Evolutionary conservation across 2,329 filamentous ascomycete genomes (phyloP).

Genomic region (Colletotrichum sidae): DNA sequence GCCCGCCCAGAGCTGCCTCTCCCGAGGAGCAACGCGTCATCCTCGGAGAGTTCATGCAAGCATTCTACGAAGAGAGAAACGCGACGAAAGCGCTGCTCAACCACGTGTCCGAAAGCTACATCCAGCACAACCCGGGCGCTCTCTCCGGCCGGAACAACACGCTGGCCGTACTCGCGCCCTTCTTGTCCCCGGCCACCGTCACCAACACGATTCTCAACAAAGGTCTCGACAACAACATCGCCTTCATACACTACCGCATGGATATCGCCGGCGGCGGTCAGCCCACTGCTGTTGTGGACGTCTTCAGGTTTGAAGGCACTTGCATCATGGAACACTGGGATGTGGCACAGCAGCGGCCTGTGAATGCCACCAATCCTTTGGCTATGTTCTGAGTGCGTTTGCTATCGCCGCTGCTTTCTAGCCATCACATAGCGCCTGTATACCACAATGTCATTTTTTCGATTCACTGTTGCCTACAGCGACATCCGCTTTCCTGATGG

Average conservation of each 20-base stretch:
- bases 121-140: conserved; percentile 36
- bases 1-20: conserved; percentile 14
- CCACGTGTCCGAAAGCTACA: conserved; percentile 30
- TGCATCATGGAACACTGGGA: conserved; percentile 39
- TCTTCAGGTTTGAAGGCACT: conserved; percentile 35
- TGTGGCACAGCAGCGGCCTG: conserved; percentile 23
- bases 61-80: conserved; percentile 23
- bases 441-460: no score
- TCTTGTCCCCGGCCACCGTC: conserved; percentile 19
- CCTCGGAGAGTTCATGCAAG: conserved; percentile 28
- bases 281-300: conserved; percentile 28
- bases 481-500: no score
- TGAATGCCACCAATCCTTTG: conserved; percentile 29
- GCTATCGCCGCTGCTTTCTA: no score
- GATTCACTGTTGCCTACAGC: no score
- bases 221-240: conserved; percentile 19
- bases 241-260: conserved; percentile 31
- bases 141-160: conserved; percentile 29
- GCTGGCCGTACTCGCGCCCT: conserved; percentile 11
- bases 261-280: conserved; percentile 11
- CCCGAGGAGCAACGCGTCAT: conserved; percentile 17
- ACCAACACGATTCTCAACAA: conserved; percentile 25
- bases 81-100: conserved; percentile 28
- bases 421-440: no score
- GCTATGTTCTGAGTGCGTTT: conserved; percentile 19